Conservation (phyloP, 768 basidiomycete species). For the Trametes cubensis region DNA sequence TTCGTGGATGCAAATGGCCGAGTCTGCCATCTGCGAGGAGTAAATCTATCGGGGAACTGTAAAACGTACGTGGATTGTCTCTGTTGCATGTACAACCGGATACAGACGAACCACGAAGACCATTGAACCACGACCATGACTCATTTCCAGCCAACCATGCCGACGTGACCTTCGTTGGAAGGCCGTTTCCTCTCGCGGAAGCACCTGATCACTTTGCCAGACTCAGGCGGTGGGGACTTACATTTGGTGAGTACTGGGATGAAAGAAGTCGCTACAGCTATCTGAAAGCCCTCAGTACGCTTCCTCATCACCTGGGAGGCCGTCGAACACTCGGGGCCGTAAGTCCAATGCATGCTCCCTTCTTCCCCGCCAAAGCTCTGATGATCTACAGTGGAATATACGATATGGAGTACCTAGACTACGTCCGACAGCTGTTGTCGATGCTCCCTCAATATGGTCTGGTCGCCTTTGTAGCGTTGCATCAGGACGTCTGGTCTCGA, state of each 20-base stretch:
- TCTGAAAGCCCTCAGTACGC: constrained; percentile 54
- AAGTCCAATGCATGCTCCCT: constrained; percentile 38
- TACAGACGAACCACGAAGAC: constrained; percentile 45
- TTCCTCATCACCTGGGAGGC: constrained; percentile 98
- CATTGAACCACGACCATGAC: constrained; percentile 66
- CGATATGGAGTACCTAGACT: constrained; percentile 80
- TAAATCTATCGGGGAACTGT: constrained; percentile 80
- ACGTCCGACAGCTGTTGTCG: constrained; percentile 70
- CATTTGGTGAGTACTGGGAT: constrained; percentile 65
- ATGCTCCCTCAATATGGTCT: constrained; percentile 74
- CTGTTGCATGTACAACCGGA: not conserved
- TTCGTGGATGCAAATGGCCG: constrained; percentile 82
- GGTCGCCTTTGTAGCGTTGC: constrained; percentile 75
- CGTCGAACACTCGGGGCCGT: constrained; percentile 92
- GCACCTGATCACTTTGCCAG: constrained; percentile 84
- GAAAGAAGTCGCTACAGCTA: not conserved
- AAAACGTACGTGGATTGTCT: constrained; percentile 64
- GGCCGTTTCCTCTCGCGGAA: constrained; percentile 90
- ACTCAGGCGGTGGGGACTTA: constrained; percentile 83
- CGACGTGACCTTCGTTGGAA: constrained; percentile 80
- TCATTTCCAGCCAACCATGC: constrained; percentile 67
- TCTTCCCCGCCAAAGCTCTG: not conserved
- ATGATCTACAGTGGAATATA: constrained; percentile 66
- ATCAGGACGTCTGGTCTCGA: constrained; percentile 97
- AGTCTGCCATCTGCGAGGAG: constrained; percentile 80